These are phyloP conservation scores for Ceratocystis eucalypticola DNA, from an alignment of 2,329 filamentous ascomycete genomes.

Conservation along the genomic window DNA sequence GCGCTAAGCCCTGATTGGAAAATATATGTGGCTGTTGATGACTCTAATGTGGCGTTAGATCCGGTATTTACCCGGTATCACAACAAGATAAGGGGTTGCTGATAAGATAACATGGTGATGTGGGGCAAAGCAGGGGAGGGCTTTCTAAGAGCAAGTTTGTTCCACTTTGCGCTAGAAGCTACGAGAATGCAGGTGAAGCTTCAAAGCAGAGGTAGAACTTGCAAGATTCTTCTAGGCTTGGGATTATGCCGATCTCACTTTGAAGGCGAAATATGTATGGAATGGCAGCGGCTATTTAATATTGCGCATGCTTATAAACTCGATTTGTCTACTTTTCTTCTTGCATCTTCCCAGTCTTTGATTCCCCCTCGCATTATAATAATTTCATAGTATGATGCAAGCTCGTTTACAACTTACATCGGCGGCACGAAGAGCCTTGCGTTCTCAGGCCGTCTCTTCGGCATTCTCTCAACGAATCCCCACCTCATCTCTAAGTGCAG, in stretches of 20 bases:
- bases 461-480: neutral
- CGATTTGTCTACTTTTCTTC: neutral
- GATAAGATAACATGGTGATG: neutral
- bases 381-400: slow-evolving; percentile 27
- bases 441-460: slow-evolving; percentile 1
- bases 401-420: slow-evolving; percentile 30
- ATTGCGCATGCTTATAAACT: neutral
- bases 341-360: neutral
- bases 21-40: slow-evolving; percentile 6
- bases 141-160: neutral
- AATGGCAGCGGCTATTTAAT: slow-evolving; percentile 6
- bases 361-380: neutral
- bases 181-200: slow-evolving; percentile 27
- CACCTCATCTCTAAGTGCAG: slow-evolving; percentile 17
- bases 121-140: neutral
- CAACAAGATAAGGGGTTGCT: slow-evolving; percentile 9
- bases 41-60: neutral
- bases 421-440: slow-evolving; percentile 27
- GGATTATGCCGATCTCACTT: neutral
- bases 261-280: slow-evolving; percentile 12
- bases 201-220: slow-evolving; percentile 21
- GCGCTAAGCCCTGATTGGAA: slow-evolving; percentile 27
- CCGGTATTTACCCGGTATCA: slow-evolving; percentile 4
- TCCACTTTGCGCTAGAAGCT: slow-evolving; percentile 26
- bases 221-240: neutral